Percentiles rank a stretch among this genome's conserved stretches.
Conservation (phyloP, 2,329 filamentous ascomycete species). For the Calonectria henricotiae region DNA sequence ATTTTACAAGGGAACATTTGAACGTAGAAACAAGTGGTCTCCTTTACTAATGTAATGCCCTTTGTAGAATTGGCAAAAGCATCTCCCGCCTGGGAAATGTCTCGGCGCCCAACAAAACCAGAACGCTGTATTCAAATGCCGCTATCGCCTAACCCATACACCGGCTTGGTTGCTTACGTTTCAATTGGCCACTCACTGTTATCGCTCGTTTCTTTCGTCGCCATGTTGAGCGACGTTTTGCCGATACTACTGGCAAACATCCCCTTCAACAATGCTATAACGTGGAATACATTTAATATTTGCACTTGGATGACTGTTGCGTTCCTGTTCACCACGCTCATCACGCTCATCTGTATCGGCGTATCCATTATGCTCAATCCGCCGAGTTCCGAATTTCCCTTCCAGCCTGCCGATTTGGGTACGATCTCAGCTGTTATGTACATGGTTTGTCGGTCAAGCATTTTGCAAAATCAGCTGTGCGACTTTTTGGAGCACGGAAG, state of each 20-base stretch:
- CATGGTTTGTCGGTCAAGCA: background rate
- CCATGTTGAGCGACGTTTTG: slow-evolving; percentile 13
- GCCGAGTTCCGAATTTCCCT: slow-evolving; percentile 14
- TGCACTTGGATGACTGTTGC: slow-evolving; percentile 14
- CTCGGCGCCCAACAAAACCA: background rate
- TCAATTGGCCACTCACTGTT: background rate
- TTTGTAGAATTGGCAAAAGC: slow-evolving; percentile 1
- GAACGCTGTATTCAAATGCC: slow-evolving; percentile 13
- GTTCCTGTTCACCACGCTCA: background rate
- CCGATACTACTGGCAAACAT: slow-evolving; percentile 23
- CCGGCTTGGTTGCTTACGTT: background rate
- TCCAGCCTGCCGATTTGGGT: background rate
- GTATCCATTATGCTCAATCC: background rate
- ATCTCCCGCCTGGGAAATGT: slow-evolving; percentile 20
- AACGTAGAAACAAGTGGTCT: background rate
- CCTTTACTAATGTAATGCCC: background rate
- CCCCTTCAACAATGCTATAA: slow-evolving; percentile 24
- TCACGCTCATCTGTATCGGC: background rate
- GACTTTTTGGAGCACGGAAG: background rate
- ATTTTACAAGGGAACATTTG: background rate
- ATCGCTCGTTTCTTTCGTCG: background rate
- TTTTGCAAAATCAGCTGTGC: background rate
- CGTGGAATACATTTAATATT: slow-evolving; percentile 13
- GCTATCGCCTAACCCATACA: slow-evolving; percentile 7
- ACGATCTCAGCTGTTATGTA: slow-evolving; percentile 20